Percentiles rank a stretch among this genome's conserved stretches.
Conservation (phyloP, 176 grass and related monocot genomes). For the Typha latifolia region DNA sequence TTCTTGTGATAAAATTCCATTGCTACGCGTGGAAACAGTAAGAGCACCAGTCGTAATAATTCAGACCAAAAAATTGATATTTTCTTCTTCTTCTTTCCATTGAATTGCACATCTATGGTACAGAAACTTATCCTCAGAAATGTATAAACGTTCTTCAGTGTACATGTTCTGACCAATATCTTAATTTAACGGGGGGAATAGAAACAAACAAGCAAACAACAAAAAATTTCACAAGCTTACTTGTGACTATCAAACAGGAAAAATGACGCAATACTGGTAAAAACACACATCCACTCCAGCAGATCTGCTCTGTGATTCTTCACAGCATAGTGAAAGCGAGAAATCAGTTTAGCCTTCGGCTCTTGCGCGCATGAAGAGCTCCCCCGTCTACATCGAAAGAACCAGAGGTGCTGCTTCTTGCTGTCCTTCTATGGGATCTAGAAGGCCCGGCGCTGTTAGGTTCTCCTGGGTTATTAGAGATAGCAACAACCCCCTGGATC, state of each 20-base stretch:
- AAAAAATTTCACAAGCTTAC: neutral
- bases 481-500: constrained; percentile 57
- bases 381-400: constrained; percentile 73
- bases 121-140: neutral
- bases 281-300: neutral
- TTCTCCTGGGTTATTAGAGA: constrained; percentile 29
- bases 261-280: neutral
- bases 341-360: constrained; percentile 68
- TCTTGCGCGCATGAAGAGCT: constrained; percentile 47
- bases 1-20: too few relatives aligned
- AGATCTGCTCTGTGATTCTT: constrained; percentile 9
- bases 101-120: neutral
- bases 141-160: too few relatives aligned
- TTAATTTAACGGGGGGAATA: neutral
- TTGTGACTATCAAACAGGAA: neutral
- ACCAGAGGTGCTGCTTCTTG: constrained; percentile 43
- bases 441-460: constrained; percentile 41
- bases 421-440: constrained; percentile 51
- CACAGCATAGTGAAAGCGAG: constrained; percentile 10
- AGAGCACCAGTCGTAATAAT: too few relatives aligned
- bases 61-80: too few relatives aligned
- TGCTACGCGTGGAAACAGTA: too few relatives aligned
- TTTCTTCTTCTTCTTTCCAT: too few relatives aligned
- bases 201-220: neutral
- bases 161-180: neutral